Base-by-base conservation (phyloP, 2,329 filamentous ascomycete species). In the Arthrinium puccinioides region DNA sequence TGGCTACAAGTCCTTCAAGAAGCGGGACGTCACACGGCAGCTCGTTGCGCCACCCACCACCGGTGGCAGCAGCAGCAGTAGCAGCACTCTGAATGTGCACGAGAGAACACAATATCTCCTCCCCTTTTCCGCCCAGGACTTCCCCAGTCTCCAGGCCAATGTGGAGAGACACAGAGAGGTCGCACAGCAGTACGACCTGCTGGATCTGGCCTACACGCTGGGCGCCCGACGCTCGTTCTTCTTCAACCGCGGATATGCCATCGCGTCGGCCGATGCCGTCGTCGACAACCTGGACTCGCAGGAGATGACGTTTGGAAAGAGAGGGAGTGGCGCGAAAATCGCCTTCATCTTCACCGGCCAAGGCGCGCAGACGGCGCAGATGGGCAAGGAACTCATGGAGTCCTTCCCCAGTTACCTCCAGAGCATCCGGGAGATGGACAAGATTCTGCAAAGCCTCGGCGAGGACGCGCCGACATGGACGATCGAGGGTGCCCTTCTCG, bases 351-450 rank as follows among this genome's bases (percentile, higher is more conserved):
- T 29, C 26, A 29, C 26, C 1, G 57, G 57, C 7, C 57, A 61
- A 37, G 57, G 57, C 2, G 52, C 55, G 4, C 54, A 57, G 35
- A 60, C 56, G 37, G 42, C 41, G 10, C 50, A 41, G n/a, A 51
- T 58, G 44, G 53, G 51, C 4, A 44, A 45, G 7, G 13, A 39
- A 19, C 38, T 50, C 1, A 40, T 48, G 15, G 39, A 45, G 16
- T 6, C 16, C 30, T 21, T 20, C 2, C 38, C 38, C 4, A 46
- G 36, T 21, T 39, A 34, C 6, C 13, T 4, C 9, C 18, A n/a
- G 1, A 19, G 32, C 4, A 48, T 50, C 6, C 2, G 7, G 1
- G 37, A 39, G 9, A 14, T 50, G 6, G 48, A 50, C 20, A 1
- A 21, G 4, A 38, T 45, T 7, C 34, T 50, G 7, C 6, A 9